phyloP scores from a whole-genome alignment of 129 eudicot species.

The Flaveria ramosissima region DNA sequence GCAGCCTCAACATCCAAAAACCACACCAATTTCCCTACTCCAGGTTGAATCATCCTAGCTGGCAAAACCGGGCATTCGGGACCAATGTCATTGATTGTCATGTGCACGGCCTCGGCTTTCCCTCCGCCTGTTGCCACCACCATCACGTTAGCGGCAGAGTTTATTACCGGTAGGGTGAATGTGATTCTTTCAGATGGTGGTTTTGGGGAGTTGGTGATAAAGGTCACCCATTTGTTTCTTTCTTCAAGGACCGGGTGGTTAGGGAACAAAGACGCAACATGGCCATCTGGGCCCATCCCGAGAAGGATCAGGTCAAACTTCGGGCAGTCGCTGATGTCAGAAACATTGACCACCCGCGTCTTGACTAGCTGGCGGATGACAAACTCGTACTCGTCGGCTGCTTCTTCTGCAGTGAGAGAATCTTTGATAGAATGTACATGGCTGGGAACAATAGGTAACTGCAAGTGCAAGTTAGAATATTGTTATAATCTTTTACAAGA shows the following conservation, averaged over 20 bases:
- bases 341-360: slow-evolving; percentile 51
- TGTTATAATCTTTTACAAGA: not conserved
- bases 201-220: slow-evolving; percentile 52
- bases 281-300: slow-evolving; percentile 62
- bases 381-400: slow-evolving; percentile 56
- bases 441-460: slow-evolving; percentile 63
- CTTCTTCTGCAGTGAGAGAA: slow-evolving; percentile 58
- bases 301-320: slow-evolving; percentile 70
- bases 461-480: slow-evolving; percentile 18
- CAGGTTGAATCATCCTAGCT: slow-evolving; percentile 62
- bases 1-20: slow-evolving; percentile 67
- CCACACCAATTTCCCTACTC: slow-evolving; percentile 66
- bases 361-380: slow-evolving; percentile 62
- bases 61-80: slow-evolving; percentile 43
- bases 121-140: slow-evolving; percentile 51
- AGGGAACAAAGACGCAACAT: slow-evolving; percentile 64
- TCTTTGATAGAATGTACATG: slow-evolving; percentile 64
- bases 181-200: slow-evolving; percentile 70
- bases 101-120: slow-evolving; percentile 56
- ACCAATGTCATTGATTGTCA: slow-evolving; percentile 43
- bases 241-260: slow-evolving; percentile 44
- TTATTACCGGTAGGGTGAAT: slow-evolving; percentile 63
- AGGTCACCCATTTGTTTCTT: slow-evolving; percentile 60
- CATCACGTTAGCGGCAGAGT: slow-evolving; percentile 64
- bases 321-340: slow-evolving; percentile 61